These are phyloP conservation scores for Nakazawaea wyomingensis DNA, from an alignment of 805 yeast genomes.

Conservation along the genomic window DNA sequence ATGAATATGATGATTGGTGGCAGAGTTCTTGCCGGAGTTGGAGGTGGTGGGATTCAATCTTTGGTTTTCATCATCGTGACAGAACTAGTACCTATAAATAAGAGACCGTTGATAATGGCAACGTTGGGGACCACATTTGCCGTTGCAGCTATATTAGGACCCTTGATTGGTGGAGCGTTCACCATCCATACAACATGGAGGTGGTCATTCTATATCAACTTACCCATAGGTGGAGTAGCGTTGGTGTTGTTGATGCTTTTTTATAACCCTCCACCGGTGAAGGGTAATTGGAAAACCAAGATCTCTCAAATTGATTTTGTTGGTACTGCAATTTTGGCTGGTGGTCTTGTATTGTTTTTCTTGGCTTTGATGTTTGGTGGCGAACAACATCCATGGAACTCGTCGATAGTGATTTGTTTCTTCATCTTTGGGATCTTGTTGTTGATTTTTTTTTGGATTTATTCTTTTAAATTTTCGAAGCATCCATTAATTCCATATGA, in stretches of 20 bases:
- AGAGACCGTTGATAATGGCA: constrained; percentile 34
- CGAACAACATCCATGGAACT: constrained; percentile 44
- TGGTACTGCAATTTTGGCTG: constrained; percentile 39
- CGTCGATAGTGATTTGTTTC: constrained; percentile 46
- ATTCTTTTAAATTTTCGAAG: constrained; percentile 36
- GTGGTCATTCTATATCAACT: constrained; percentile 70
- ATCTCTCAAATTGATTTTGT: constrained; percentile 40
- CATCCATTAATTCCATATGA: constrained; percentile 43
- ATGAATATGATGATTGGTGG: constrained; percentile 68
- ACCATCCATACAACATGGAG: constrained; percentile 61
- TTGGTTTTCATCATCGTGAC: constrained; percentile 52
- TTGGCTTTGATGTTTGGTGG: constrained; percentile 56
- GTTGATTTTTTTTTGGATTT: constrained; percentile 29
- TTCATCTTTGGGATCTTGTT: constrained; percentile 42
- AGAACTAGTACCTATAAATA: constrained; percentile 43
- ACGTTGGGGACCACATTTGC: constrained; percentile 39
- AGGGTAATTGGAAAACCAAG: constrained; percentile 33
- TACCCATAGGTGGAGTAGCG: constrained; percentile 59
- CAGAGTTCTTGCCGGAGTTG: constrained; percentile 64
- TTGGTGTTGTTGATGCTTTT: constrained; percentile 31
- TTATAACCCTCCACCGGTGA: constrained; percentile 41
- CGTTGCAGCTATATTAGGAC: constrained; percentile 52
- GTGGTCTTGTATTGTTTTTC: constrained; percentile 39
- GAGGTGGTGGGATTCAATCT: constrained; percentile 64
- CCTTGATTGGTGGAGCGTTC: constrained; percentile 63